Evolutionary conservation across 148 eudicot genomes (phyloP).

Genomic region (Silene uniflora): DNA sequence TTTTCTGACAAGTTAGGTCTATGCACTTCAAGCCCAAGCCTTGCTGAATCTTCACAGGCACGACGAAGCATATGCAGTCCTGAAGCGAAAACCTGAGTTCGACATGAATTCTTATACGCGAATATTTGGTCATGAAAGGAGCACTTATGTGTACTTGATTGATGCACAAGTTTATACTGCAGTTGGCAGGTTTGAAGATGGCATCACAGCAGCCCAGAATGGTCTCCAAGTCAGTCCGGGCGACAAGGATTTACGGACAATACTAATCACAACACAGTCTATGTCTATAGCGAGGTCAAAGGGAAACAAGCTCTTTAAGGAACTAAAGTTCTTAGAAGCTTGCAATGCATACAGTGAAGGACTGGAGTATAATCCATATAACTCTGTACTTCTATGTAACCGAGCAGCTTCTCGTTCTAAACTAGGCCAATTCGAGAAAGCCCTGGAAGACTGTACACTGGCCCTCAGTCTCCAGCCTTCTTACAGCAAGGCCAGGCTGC

Average conservation of each 20-base stretch:
- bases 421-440: constrained; percentile 58
- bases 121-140: constrained; percentile 41
- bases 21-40: constrained; percentile 66
- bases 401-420: constrained; percentile 63
- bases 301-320: constrained; percentile 58
- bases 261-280: constrained; percentile 32
- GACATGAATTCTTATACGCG: constrained; percentile 35
- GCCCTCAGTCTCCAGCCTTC: constrained; percentile 56
- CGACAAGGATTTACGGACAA: constrained; percentile 27
- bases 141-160: constrained; percentile 30
- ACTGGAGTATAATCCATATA: constrained; percentile 49
- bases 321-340: constrained; percentile 44
- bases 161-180: constrained; percentile 53
- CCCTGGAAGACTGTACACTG: constrained; percentile 55
- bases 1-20: constrained; percentile 31
- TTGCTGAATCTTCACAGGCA: constrained; percentile 58
- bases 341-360: constrained; percentile 49
- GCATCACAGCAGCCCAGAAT: constrained; percentile 38
- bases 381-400: constrained; percentile 60
- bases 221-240: constrained; percentile 42
- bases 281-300: constrained; percentile 42
- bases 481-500: constrained; percentile 59
- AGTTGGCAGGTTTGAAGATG: constrained; percentile 81
- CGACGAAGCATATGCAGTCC: constrained; percentile 50
- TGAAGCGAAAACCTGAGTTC: constrained; percentile 34